phyloP scores from a whole-genome alignment of 176 grass and related monocot genomes.

The Oryza coarctata region DNA sequence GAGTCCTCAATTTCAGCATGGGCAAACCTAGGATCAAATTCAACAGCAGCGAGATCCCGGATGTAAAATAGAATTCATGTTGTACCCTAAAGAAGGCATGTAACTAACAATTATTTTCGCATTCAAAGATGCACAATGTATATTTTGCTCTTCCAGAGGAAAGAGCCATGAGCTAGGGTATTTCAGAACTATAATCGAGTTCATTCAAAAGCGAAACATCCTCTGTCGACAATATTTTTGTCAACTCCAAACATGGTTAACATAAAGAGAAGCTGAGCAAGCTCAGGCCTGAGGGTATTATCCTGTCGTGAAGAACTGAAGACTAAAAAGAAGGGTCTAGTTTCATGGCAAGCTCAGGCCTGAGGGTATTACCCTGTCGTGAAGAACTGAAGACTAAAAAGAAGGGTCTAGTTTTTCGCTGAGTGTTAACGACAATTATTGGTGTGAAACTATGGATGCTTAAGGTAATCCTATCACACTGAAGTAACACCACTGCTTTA shows the following conservation, averaged over 20 bases:
- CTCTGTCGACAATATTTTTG: neutral
- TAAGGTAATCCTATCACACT: neutral
- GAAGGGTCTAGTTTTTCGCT: neutral
- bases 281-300: neutral
- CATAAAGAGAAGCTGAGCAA: constrained; percentile 2
- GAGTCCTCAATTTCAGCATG: constrained; percentile 95
- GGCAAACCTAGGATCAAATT: constrained; percentile 89
- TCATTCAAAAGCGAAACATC: neutral
- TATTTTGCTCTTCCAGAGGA: constrained; percentile 16
- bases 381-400: no score
- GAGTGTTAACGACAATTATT: neutral
- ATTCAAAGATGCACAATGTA: neutral
- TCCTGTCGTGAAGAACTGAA: neutral
- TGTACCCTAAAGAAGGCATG: neutral
- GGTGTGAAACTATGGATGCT: neutral
- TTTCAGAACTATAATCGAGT: neutral
- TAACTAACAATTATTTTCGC: neutral
- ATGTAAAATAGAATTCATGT: constrained; percentile 34
- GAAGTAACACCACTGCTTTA: neutral
- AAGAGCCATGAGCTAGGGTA: neutral
- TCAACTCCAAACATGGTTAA: constrained; percentile 4
- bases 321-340: neutral
- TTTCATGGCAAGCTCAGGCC: no score
- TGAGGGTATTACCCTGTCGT: neutral
- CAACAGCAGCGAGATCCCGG: constrained; percentile 71